Conservation (phyloP, 306 rosid species). For the Dryas alaskensis region DNA sequence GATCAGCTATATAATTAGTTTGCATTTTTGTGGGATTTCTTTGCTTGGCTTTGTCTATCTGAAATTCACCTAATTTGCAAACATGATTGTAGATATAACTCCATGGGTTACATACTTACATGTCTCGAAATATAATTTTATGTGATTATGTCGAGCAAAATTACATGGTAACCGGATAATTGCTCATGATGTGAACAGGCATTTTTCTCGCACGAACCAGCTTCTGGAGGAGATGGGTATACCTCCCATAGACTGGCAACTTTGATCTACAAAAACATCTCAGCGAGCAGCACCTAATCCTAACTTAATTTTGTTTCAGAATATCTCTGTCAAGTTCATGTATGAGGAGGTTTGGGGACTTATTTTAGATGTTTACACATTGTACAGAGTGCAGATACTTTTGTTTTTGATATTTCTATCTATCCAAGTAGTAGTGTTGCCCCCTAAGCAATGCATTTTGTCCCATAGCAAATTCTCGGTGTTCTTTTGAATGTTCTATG, state of each 20-base stretch:
- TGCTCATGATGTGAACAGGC: constrained; percentile 50
- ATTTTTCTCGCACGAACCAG: constrained; percentile 81
- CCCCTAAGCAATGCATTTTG: constrained; percentile 2
- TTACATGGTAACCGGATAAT: not conserved
- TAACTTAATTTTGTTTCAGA: not conserved
- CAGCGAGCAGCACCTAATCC: not conserved
- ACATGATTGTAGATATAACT: not conserved
- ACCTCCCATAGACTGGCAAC: constrained; percentile 82
- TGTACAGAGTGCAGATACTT: constrained; percentile 3
- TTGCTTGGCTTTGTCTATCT: not conserved
- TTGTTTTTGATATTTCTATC: not conserved
- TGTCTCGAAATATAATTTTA: not conserved
- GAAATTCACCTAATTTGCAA: not conserved
- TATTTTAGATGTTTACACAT: not conserved
- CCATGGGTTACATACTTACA: not conserved
- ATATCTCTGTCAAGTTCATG: constrained; percentile 6
- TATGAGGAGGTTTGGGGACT: not conserved
- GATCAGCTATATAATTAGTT: not conserved
- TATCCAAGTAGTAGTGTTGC: constrained; percentile 6
- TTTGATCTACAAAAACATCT: constrained; percentile 31
- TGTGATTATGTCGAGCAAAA: not conserved
- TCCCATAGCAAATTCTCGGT: not conserved
- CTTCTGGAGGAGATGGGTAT: constrained; percentile 64
- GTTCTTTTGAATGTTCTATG: not conserved
- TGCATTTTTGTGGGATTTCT: not conserved